Percentiles rank a stretch among this genome's conserved stretches.
phyloP scores from a whole-genome alignment of 1,284 basidiomycete genomes.

The Amylostereum areolatum region DNA sequence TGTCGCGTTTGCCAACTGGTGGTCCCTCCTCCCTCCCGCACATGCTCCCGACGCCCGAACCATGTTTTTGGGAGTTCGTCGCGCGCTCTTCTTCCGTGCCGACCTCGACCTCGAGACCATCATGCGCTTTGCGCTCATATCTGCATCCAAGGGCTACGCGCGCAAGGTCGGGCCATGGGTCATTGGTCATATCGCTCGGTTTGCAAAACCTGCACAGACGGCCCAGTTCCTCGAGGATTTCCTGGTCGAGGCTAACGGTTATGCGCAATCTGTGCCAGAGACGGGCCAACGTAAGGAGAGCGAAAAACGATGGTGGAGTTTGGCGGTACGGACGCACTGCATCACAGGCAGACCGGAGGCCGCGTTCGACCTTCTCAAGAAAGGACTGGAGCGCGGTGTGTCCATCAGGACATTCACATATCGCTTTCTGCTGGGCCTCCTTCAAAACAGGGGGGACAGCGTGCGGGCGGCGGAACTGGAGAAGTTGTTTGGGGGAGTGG shows the following conservation, averaged over 20 bases:
- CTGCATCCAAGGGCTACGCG: conserved; percentile 22
- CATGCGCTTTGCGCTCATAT: conserved; percentile 18
- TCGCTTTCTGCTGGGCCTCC: conserved; percentile 6
- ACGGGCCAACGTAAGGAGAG: not conserved
- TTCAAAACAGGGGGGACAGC: conserved; percentile 6
- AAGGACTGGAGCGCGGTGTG: conserved; percentile 9
- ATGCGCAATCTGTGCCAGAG: not conserved
- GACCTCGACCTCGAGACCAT: conserved; percentile 18
- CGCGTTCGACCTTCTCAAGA: conserved; percentile 16
- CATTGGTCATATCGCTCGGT: conserved; percentile 17
- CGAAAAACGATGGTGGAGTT: conserved; percentile 12
- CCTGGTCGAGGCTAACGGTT: conserved; percentile 3
- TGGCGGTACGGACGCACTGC: conserved; percentile 16
- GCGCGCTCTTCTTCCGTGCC: conserved; percentile 11
- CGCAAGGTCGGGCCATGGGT: conserved; percentile 2
- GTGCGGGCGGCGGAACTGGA: not conserved
- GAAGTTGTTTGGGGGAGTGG: too few species aligned
- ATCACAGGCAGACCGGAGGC: conserved; percentile 4
- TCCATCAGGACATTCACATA: conserved; percentile 11
- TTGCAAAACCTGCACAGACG: conserved; percentile 11
- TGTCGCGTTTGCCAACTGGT: conserved; percentile 29
- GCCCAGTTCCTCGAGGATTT: conserved; percentile 18
- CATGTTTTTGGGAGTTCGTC: not conserved
- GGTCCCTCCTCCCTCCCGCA: conserved; percentile 30
- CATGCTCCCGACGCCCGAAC: not conserved